phyloP scores from a whole-genome alignment of 805 yeast genomes.

The Danielia reshetovae region DNA sequence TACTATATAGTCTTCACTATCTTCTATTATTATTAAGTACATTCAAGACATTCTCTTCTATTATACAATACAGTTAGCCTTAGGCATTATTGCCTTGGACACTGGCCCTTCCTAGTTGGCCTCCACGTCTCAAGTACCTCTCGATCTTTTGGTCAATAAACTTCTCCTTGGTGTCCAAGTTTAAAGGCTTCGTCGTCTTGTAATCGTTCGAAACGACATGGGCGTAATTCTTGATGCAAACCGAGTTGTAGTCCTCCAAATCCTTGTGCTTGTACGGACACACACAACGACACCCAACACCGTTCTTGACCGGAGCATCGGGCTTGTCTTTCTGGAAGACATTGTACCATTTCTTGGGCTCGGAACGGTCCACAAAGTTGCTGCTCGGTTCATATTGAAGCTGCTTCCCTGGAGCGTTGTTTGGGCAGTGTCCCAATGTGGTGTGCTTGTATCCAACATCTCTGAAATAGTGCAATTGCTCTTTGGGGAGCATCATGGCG shows the following conservation, averaged over 20 bases:
- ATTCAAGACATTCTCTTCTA: too few relatives aligned
- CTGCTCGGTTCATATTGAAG: conserved; percentile 21
- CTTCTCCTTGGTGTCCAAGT: conserved; percentile 23
- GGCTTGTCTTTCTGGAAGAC: conserved; percentile 13
- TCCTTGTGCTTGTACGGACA: conserved; percentile 57
- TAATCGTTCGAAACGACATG: conserved; percentile 31
- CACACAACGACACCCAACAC: conserved; percentile 83
- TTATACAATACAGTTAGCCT: too few relatives aligned
- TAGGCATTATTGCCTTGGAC: too few relatives aligned
- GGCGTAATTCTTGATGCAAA: conserved; percentile 53
- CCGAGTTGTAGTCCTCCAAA: conserved; percentile 48
- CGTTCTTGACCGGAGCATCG: conserved; percentile 30
- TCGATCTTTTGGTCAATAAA: conserved; percentile 20
- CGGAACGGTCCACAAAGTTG: conserved; percentile 9
- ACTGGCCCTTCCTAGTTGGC: conserved; percentile 21
- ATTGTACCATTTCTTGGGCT: conserved; percentile 29
- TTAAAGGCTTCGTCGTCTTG: conserved; percentile 15
- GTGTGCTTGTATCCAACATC: conserved; percentile 90
- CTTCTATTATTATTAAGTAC: too few relatives aligned
- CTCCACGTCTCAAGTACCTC: conserved; percentile 19
- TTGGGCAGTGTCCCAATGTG: conserved; percentile 79
- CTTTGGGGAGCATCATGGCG: conserved; percentile 64
- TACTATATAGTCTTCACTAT: too few relatives aligned
- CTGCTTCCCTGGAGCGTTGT: conserved; percentile 35
- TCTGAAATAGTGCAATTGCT: conserved; percentile 83